Conservation (phyloP, 192 early-diverging fungal genomes). For the Endogone sp. region DNA sequence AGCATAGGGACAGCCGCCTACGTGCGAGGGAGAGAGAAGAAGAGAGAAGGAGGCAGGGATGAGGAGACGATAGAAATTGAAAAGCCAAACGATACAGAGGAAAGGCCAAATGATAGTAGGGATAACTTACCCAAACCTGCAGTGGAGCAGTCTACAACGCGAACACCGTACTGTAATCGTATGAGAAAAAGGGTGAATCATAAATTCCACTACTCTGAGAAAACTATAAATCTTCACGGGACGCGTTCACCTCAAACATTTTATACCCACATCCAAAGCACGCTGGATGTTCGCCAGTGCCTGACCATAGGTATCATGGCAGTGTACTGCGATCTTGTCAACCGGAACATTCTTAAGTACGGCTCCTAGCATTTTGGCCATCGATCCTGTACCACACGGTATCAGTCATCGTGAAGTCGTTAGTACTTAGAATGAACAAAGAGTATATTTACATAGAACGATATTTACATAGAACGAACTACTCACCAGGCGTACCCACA, state of each 20-base stretch:
- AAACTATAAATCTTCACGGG: too few relatives aligned
- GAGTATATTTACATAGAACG: background rate
- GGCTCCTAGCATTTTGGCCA: slow-evolving; percentile 63
- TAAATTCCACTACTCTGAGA: background rate
- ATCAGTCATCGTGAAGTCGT: too few relatives aligned
- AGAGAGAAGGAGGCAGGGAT: slow-evolving; percentile 2
- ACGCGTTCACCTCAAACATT: background rate
- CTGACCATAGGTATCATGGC: slow-evolving; percentile 98
- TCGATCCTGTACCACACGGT: slow-evolving; percentile 24
- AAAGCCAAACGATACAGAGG: background rate
- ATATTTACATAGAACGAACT: slow-evolving; percentile 1
- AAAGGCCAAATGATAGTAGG: background rate
- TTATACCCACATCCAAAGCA: slow-evolving; percentile 53
- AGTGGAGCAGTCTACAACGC: slow-evolving; percentile 91
- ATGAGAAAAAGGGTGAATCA: background rate
- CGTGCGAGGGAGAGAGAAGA: background rate
- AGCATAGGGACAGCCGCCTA: slow-evolving; percentile 94
- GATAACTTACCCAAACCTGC: slow-evolving; percentile 71
- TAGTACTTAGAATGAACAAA: slow-evolving; percentile 31
- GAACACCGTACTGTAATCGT: slow-evolving; percentile 62
- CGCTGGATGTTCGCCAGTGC: slow-evolving; percentile 90
- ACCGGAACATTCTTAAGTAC: slow-evolving; percentile 69
- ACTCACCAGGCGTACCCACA: slow-evolving; percentile 65
- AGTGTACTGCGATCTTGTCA: slow-evolving; percentile 83
- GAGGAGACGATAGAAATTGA: slow-evolving; percentile 5